These are phyloP conservation scores for Prillingera fragicola DNA, from an alignment of 1,284 basidiomycete species.

Conservation along the genomic window DNA sequence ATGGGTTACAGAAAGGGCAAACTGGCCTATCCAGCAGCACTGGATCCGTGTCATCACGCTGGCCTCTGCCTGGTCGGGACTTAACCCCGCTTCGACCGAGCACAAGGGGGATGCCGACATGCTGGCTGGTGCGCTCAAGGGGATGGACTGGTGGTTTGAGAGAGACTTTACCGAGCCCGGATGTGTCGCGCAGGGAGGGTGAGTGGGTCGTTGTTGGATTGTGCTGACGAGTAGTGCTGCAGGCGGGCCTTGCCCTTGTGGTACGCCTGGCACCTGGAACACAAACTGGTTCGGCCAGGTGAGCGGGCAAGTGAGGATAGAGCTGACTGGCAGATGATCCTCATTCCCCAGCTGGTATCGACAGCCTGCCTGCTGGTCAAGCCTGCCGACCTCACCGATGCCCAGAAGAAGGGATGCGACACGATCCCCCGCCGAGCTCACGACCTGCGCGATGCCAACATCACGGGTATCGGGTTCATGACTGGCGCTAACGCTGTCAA, in stretches of 20 bases:
- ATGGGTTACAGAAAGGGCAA: constrained; percentile 50
- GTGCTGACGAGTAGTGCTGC: background rate
- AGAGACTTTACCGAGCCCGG: constrained; percentile 56
- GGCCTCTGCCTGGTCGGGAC: constrained; percentile 58
- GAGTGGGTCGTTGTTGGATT: background rate
- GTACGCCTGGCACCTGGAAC: constrained; percentile 56
- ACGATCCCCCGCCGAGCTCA: constrained; percentile 56
- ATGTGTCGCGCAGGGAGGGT: constrained; percentile 57
- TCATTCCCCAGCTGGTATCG: constrained; percentile 56
- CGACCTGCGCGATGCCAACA: constrained; percentile 50
- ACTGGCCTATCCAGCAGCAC: constrained; percentile 62
- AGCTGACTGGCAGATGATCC: constrained; percentile 61
- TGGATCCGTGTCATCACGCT: constrained; percentile 58
- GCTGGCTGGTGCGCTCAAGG: constrained; percentile 50
- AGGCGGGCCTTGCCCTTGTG: constrained; percentile 23
- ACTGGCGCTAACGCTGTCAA: constrained; percentile 57
- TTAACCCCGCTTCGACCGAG: constrained; percentile 41
- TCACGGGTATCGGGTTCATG: constrained; percentile 51
- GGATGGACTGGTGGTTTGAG: constrained; percentile 62
- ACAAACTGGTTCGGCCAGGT: constrained; percentile 66
- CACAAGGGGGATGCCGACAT: constrained; percentile 50
- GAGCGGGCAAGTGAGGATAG: too few species aligned
- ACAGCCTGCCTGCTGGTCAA: constrained; percentile 58
- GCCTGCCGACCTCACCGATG: constrained; percentile 46
- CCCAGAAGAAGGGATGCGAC: constrained; percentile 53